Base-by-base conservation (phyloP, 2,329 filamentous ascomycete species). In the Ceratocystis alfenasii region DNA sequence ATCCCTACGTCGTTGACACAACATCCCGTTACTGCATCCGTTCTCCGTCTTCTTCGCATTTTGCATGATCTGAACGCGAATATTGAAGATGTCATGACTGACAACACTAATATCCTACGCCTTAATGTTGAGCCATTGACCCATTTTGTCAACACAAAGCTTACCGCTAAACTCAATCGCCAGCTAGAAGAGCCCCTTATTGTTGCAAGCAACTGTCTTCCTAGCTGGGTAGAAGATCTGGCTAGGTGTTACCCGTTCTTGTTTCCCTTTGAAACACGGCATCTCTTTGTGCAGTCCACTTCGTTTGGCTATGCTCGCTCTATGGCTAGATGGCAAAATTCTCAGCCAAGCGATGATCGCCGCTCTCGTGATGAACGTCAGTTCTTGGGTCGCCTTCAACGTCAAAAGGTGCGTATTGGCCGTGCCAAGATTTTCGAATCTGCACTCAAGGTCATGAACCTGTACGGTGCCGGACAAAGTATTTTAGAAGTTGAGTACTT, bases 401-500 rank as follows among this genome's bases (percentile, higher is more conserved):
- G 94, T 66, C 94, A 99, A 73, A 99, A 99, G 75, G 93, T 99
- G n/a, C 87, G 94, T 57, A 97, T 99, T 68, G 96, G 93, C 4
- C 85, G 94, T 55, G 85, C 85, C n/a, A 91, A 95, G 71, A 96
- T 99, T 59, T 80, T 99, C 6, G 94, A 99, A 74, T 97, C 94
- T 15, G 94, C 94, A 0, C 81, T 97, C 74, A 99, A 99, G 76
- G 94, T 99, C 36, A 97, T 99, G 93, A 93, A 99, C 71, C 83
- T 97, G 2, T 99, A 99, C 72, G 94, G 94, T 0, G 90, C 90
- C n/a, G 95, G 93, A 0, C 90, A 95, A 67, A 97, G 93, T 74
- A 89, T 97, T 33, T 78, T 99, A 0, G 94, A 99, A 73, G 93
- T 99, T 1, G 95, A 99, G 72, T 99, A 99, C 73, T 99, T 99